Evolutionary conservation across 495 filamentous ascomycete genomes (phyloP), one percentile per base, ranked within the genome.

Genomic region (Penicillium desertorum): DNA sequence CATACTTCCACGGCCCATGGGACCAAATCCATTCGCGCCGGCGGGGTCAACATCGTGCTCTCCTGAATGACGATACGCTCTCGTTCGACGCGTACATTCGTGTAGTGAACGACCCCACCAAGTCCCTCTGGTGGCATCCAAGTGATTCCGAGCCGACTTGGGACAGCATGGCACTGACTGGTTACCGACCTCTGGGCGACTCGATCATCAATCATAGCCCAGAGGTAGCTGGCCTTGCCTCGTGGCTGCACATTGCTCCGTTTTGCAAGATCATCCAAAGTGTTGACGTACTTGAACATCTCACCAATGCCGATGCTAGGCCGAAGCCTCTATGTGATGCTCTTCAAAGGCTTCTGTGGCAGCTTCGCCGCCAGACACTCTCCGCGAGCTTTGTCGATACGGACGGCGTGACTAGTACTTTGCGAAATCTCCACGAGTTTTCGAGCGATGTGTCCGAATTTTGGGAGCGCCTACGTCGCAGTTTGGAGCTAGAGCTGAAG

Each of bases 161-260:
- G 90, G 63, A 98, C 82, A 69, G 90, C 61, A 76, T 81, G 81
- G 72, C 76, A 8, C 76, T 83, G 70, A 86, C 85, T 25, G 84
- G 86, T 20, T 78, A 86, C 36, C 80, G 79, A 51, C 76, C 80
- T 5, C 61, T 87, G 34, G 74, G 75, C 16, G 73, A 76, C 49
- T 75, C 75, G 4, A 68, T 74, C 39, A 69, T 79, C 52, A 74
- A 79, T 44, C 76, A 82, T 55, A 80, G 78, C 50, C 74, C 75
- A 20, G 75, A 79, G 59, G 74, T 81, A 11, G 78, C 81, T 12
- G 80, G 81, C 0, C 62, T 87, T 12, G 76, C 83, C 0, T 74
- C 80, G 4, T 85, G 83, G 79, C 65, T 87, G 51, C 79, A 86
- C 50, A 76, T 87, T 61, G 73, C 71, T 5, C 83, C 86, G 0